Conservation (phyloP, 169 alveolate species). For the Amoebophrya sp. region DNA sequence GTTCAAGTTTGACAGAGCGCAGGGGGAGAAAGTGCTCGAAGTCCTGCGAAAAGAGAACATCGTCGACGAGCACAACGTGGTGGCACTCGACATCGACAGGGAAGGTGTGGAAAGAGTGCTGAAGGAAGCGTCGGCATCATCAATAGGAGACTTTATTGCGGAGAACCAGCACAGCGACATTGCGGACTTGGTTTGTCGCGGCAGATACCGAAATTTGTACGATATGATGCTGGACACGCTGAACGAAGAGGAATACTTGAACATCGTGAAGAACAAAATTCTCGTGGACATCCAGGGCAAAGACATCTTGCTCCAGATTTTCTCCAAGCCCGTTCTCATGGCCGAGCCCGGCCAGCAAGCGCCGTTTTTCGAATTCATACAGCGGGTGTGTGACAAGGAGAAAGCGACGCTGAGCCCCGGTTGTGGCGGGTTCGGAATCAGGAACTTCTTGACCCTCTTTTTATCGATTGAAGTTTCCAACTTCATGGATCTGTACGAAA, state of each 20-base stretch:
- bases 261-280: conserved; percentile 41
- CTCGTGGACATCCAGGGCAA: conserved; percentile 37
- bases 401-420: neutral
- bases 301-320: neutral
- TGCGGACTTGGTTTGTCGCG: neutral
- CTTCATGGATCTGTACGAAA: neutral
- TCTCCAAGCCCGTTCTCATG: neutral
- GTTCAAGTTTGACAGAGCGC: neutral
- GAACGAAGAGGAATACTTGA: conserved; percentile 34
- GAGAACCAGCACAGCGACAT: neutral
- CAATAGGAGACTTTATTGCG: neutral
- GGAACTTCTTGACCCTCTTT: conserved; percentile 48
- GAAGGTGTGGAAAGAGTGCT: neutral
- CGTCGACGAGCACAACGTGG: conserved; percentile 22
- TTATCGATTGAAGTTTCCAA: conserved; percentile 38
- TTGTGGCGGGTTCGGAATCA: conserved; percentile 47
- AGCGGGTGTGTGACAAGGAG: neutral
- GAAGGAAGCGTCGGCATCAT: neutral
- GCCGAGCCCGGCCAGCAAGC: neutral
- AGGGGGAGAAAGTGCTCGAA: neutral
- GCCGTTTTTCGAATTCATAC: neutral
- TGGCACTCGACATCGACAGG: neutral
- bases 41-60: neutral
- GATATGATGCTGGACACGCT: neutral
- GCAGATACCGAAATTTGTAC: neutral